Evolutionary conservation across 495 filamentous ascomycete species (phyloP).

Genomic region (Daldinia grandis): DNA sequence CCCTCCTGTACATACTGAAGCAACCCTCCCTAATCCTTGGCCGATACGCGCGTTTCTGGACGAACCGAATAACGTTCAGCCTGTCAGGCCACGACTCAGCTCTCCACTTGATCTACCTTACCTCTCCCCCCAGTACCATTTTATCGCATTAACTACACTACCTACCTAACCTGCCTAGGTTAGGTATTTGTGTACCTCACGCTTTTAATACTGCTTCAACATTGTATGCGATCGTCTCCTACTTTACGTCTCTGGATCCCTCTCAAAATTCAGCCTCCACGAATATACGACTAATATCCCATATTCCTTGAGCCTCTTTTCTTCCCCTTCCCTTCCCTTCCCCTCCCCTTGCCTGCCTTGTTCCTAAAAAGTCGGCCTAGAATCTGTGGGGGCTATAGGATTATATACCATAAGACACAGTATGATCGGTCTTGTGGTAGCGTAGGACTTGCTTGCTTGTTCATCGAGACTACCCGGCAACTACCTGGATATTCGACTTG

Average conservation of each 20-base stretch:
- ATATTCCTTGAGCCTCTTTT: not conserved
- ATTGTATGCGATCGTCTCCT: not conserved
- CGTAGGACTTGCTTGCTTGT: not conserved
- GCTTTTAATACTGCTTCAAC: slow-evolving; percentile 2
- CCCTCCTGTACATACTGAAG: not conserved
- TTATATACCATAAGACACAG: slow-evolving; percentile 11
- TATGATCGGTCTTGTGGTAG: slow-evolving; percentile 13
- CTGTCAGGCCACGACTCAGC: slow-evolving; percentile 33
- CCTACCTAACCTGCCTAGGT: too few species aligned
- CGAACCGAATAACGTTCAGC: slow-evolving; percentile 29
- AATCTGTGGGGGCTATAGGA: not conserved
- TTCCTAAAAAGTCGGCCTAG: not conserved
- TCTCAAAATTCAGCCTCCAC: not conserved
- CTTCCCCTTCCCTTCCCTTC: not conserved
- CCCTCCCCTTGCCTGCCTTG: not conserved
- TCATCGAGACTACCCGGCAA: not conserved
- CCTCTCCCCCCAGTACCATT: slow-evolving; percentile 1
- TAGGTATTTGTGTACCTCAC: slow-evolving; percentile 1
- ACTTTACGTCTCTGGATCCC: not conserved
- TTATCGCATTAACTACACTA: not conserved
- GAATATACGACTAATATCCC: not conserved
- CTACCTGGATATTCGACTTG: slow-evolving; percentile 12
- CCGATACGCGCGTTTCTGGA: slow-evolving; percentile 31
- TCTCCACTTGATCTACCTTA: slow-evolving; percentile 39
- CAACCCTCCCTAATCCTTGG: slow-evolving; percentile 13